Evolutionary conservation across 306 rosid species (phyloP).

Genomic region (Adenanthera pavonina): DNA sequence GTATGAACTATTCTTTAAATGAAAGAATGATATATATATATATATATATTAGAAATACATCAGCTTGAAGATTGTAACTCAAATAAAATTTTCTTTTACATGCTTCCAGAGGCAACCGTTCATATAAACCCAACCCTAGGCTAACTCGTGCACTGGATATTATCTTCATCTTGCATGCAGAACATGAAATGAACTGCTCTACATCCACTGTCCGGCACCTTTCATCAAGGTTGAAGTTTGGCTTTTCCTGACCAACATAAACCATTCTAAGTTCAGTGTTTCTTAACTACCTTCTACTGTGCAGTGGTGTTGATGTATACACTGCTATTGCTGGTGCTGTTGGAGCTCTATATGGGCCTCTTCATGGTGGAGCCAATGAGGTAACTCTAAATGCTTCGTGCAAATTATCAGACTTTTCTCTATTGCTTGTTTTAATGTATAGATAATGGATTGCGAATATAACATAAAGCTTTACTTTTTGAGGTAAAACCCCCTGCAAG

Average conservation of each 20-base stretch:
- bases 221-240: conserved; percentile 74
- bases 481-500: not conserved
- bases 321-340: conserved; percentile 93
- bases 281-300: conserved; percentile 25
- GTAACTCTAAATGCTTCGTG: conserved; percentile 44
- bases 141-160: conserved; percentile 80
- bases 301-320: conserved; percentile 90
- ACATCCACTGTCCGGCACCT: conserved; percentile 92
- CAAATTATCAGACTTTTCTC: conserved; percentile 21
- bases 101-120: conserved; percentile 71
- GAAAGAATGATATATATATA: conserved; percentile 9
- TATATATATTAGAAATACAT: not conserved
- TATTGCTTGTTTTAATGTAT: conserved; percentile 1
- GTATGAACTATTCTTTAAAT: conserved; percentile 14
- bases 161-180: conserved; percentile 88
- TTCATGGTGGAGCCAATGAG: conserved; percentile 99
- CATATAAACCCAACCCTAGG: conserved; percentile 82
- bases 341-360: conserved; percentile 95
- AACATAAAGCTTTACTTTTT: not conserved
- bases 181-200: conserved; percentile 96
- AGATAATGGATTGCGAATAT: not conserved
- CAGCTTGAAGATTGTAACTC: not conserved
- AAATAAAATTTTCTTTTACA: conserved; percentile 20
- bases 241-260: conserved; percentile 1
- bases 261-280: not conserved